Evolutionary conservation across 1,284 basidiomycete genomes (phyloP), one percentile per base, ranked within the genome.

Genomic region (Ceratobasidium sp.): DNA sequence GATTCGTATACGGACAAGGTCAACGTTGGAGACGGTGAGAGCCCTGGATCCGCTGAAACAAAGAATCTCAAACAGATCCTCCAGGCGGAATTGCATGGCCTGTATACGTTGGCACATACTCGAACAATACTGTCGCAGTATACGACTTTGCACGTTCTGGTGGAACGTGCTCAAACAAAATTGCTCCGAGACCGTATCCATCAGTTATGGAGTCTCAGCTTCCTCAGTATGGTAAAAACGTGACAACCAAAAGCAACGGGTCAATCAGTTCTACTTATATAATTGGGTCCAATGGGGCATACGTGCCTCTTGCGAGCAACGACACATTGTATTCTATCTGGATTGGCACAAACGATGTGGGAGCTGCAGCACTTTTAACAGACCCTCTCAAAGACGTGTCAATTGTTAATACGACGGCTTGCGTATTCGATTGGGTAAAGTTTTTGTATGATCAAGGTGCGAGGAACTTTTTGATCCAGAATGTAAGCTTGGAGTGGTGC

Each of bases 381-480:
- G 84, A 83, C 1, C 82, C 81, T 1, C 65, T 77, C 5, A 79
- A 79, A 0, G 80, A 79, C 1, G 81, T 83, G 12, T 82, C 81
- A 2, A 72, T 84, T 32, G 81, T 83, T 1, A 81, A 84, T 57
- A 81, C 82, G 3, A 81, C 81, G n/a, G 75, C 76, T 4, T 85
- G 83, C 73, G 81, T 82, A 78, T 79, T 84, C 5, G 80, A 83
- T 57, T 84, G 83, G 83, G 83, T 85, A 26, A 81, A 80, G 72
- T 78, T 78, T 9, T 75, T 85, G 46, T 83, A 84, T 74, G 75
- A 79, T 3, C 78, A 75, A 73, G 83, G 83, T 10, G 84, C 83
- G 2, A 78, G 83, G 46, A 84, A 84, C 72, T 85, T 85, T 73
- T 78, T 85, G 32, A 82, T 84, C 76, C 83, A 84, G 73, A 85